Conservation (phyloP, 345 rosid genomes). For the Sonneratia alba region DNA sequence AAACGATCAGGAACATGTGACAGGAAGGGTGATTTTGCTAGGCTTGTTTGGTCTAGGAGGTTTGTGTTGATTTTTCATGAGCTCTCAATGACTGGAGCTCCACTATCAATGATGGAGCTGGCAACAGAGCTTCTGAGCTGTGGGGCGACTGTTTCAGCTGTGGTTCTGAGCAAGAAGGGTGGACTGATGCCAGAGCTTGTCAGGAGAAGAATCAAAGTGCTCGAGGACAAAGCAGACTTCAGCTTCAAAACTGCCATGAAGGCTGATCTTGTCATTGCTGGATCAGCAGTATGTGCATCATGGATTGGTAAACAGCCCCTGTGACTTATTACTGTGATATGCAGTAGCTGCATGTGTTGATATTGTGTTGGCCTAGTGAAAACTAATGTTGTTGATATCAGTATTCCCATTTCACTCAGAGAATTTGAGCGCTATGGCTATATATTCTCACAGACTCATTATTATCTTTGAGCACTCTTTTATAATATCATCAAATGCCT, state of each 20-base stretch:
- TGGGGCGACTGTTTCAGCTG: constrained; percentile 94
- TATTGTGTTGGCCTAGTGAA: neutral
- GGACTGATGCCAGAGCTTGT: constrained; percentile 76
- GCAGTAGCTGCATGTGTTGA: neutral
- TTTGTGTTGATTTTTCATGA: constrained; percentile 87
- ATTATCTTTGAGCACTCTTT: too few species aligned
- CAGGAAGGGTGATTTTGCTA: constrained; percentile 79
- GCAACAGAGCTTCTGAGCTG: constrained; percentile 98
- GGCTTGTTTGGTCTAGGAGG: constrained; percentile 96
- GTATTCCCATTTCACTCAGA: neutral
- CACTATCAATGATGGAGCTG: constrained; percentile 93
- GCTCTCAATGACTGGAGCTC: constrained; percentile 99
- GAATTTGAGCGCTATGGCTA: too few species aligned
- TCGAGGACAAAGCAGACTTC: constrained; percentile 81
- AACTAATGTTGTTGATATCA: neutral
- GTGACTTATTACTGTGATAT: constrained; percentile 5
- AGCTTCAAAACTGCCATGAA: constrained; percentile 95
- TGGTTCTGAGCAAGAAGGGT: constrained; percentile 87
- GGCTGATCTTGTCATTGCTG: constrained; percentile 90
- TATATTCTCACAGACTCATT: too few species aligned
- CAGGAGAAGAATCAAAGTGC: constrained; percentile 82
- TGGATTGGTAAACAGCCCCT: constrained; percentile 67
- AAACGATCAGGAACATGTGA: constrained; percentile 91
- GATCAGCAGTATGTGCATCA: constrained; percentile 93
- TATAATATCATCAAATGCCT: too few species aligned